Conservation (phyloP, 2,329 filamentous ascomycete species). For the Epichloe gansuensis region DNA sequence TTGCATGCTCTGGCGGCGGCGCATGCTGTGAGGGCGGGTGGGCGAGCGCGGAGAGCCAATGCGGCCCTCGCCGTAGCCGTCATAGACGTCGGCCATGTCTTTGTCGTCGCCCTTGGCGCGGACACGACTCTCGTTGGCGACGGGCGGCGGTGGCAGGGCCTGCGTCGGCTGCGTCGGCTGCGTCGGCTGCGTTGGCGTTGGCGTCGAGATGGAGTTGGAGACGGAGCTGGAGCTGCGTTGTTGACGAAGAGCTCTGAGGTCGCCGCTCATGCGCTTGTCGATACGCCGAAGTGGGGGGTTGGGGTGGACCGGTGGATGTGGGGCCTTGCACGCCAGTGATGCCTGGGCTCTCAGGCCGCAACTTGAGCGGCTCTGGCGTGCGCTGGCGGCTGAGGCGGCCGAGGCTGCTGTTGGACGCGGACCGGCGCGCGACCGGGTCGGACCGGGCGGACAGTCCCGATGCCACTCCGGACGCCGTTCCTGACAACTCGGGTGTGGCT, state of each 20-base stretch:
- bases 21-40: constrained; percentile 88
- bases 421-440: constrained; percentile 24
- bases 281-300: constrained; percentile 59
- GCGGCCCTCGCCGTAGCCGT: constrained; percentile 84
- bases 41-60: constrained; percentile 82
- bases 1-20: constrained; percentile 95
- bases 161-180: not conserved
- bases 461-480: not conserved
- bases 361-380: constrained; percentile 41
- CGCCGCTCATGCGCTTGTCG: constrained; percentile 58
- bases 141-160: constrained; percentile 48
- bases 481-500: not conserved
- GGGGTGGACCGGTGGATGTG: constrained; percentile 14
- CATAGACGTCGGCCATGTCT: constrained; percentile 88
- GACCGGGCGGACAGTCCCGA: constrained; percentile 8
- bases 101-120: constrained; percentile 41
- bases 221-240: constrained; percentile 16
- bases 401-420: constrained; percentile 39
- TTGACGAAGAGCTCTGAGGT: constrained; percentile 41
- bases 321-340: constrained; percentile 23
- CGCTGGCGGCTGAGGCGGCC: constrained; percentile 33
- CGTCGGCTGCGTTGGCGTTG: not conserved
- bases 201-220: not conserved
- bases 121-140: constrained; percentile 78
- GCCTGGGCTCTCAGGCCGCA: constrained; percentile 53